phyloP scores from a whole-genome alignment of 805 yeast genomes.

The Cyberlindnera galapagoensis region DNA sequence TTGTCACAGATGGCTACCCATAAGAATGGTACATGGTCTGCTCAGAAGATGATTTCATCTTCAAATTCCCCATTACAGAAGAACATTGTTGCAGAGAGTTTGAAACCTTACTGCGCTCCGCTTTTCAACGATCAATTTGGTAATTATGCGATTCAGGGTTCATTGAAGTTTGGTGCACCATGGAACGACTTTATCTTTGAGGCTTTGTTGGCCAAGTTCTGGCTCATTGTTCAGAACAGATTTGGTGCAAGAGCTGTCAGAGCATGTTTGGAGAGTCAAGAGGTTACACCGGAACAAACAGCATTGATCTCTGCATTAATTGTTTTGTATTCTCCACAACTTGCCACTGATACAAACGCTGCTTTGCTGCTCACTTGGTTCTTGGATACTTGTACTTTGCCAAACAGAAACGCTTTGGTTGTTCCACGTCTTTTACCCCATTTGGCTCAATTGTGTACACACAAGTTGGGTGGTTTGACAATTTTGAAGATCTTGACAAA shows the following conservation, averaged over 20 bases:
- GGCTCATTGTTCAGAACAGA: constrained; percentile 78
- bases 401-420: constrained; percentile 59
- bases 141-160: constrained; percentile 92
- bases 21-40: constrained; percentile 99
- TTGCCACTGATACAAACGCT: constrained; percentile 82
- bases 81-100: constrained; percentile 56
- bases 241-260: constrained; percentile 95
- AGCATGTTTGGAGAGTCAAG: constrained; percentile 81
- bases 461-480: constrained; percentile 80
- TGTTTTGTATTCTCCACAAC: constrained; percentile 67
- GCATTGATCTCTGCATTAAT: constrained; percentile 71
- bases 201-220: constrained; percentile 67
- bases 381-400: constrained; percentile 71
- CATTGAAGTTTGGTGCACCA: constrained; percentile 82
- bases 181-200: constrained; percentile 88
- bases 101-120: constrained; percentile 77
- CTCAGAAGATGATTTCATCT: constrained; percentile 85
- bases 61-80: constrained; percentile 59
- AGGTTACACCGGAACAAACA: constrained; percentile 60
- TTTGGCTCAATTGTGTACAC: constrained; percentile 60
- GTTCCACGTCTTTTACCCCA: constrained; percentile 57
- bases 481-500: constrained; percentile 71
- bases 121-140: constrained; percentile 94
- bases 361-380: constrained; percentile 90
- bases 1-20: constrained; percentile 91